These are phyloP conservation scores for Flaveria floridana DNA, from an alignment of 140 eudicot genomes.

Conservation along the genomic window DNA sequence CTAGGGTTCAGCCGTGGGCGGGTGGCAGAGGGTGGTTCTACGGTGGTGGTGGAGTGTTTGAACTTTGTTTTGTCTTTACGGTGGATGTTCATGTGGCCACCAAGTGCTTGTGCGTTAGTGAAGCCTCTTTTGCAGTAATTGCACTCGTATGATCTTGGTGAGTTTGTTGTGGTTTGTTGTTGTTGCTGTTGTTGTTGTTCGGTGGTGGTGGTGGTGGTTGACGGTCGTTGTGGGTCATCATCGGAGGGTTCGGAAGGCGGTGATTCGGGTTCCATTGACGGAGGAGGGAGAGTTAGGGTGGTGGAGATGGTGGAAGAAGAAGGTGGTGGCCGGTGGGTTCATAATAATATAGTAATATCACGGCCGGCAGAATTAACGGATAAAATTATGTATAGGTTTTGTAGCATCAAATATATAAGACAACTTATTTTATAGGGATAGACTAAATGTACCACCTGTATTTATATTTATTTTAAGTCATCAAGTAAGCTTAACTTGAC, in stretches of 20 bases:
- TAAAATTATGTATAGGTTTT: no score
- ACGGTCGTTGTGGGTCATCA: constrained; percentile 27
- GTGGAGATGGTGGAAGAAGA: constrained; percentile 26
- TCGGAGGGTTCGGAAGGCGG: constrained; percentile 20
- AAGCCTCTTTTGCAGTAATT: constrained; percentile 52
- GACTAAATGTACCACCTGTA: no score
- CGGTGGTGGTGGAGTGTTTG: constrained; percentile 35
- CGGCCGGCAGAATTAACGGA: constrained; percentile 28
- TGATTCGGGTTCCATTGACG: constrained; percentile 26
- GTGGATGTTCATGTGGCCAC: constrained; percentile 71
- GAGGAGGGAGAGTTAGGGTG: constrained; percentile 17
- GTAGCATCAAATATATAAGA: no score
- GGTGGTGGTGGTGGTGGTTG: constrained; percentile 20
- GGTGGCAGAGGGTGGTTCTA: constrained; percentile 28
- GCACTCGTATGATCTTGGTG: constrained; percentile 51
- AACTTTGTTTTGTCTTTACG: constrained; percentile 49
- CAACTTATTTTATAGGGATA: no score
- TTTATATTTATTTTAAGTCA: no score
- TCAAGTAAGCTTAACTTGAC: no score
- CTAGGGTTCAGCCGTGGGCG: constrained; percentile 11
- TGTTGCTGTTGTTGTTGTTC: background rate
- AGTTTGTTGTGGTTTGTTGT: background rate
- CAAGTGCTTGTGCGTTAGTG: constrained; percentile 60
- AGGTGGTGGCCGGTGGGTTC: constrained; percentile 17
- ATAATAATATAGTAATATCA: constrained; percentile 18